Percentiles rank a stretch among this genome's conserved stretches.
phyloP scores from a whole-genome alignment of 345 rosid genomes.

The Atalantia buxifolia region DNA sequence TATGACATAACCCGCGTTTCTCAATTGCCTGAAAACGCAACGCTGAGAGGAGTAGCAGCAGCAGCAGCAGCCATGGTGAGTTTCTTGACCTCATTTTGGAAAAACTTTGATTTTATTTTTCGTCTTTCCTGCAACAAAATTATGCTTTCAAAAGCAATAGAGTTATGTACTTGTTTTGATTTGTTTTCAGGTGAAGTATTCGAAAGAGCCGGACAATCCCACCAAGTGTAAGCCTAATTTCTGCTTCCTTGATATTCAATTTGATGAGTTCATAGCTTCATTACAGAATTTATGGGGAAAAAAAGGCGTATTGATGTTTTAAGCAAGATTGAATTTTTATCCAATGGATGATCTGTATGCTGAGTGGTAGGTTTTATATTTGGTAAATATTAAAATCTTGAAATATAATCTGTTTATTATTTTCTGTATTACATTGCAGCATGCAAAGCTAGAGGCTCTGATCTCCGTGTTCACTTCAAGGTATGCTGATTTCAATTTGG shows the following conservation, averaged over 20 bases:
- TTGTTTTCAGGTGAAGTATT: constrained; percentile 59
- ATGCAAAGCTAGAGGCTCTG: constrained; percentile 76
- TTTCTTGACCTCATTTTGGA: not conserved
- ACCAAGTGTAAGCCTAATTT: constrained; percentile 58
- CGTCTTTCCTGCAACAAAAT: not conserved
- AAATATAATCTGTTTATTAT: not conserved
- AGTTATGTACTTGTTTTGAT: constrained; percentile 7
- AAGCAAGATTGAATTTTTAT: not conserved
- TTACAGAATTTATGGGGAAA: not conserved
- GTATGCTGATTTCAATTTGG: constrained; percentile 21
- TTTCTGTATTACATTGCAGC: constrained; percentile 32
- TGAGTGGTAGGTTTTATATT: not conserved
- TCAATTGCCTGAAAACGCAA: not conserved
- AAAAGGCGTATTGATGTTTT: not conserved
- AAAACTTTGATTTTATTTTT: not conserved
- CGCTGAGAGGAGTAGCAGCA: not conserved
- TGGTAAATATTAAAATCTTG: not conserved
- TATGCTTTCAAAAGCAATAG: not conserved
- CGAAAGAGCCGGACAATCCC: constrained; percentile 68
- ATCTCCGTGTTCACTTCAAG: constrained; percentile 81
- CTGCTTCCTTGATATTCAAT: not conserved
- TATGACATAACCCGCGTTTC: not conserved
- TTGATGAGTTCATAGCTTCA: not conserved
- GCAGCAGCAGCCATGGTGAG: constrained; percentile 24
- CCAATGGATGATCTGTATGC: not conserved